These are phyloP conservation scores for Ramichloridium luteum DNA, from an alignment of 2,329 filamentous ascomycete species.

Conservation along the genomic window DNA sequence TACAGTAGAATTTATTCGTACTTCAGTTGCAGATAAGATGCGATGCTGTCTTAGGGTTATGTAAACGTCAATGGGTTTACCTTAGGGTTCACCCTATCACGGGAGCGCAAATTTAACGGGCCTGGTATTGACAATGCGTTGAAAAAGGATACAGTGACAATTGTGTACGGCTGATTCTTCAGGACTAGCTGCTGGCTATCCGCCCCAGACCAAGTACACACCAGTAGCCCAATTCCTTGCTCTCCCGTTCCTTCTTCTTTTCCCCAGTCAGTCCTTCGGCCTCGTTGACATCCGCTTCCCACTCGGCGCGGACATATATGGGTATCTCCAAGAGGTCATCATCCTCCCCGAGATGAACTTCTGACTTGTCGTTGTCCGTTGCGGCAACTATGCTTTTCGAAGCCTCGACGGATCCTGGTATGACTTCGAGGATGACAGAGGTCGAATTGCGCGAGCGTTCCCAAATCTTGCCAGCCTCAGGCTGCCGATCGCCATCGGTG, in stretches of 20 bases:
- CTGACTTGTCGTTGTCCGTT: slow-evolving; percentile 9
- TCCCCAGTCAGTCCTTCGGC: slow-evolving; percentile 21
- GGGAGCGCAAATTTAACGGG: too few relatives aligned
- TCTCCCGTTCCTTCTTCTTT: slow-evolving; percentile 56
- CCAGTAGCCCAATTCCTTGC: slow-evolving; percentile 89
- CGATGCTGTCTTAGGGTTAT: too few relatives aligned
- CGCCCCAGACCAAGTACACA: slow-evolving; percentile 79
- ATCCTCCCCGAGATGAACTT: slow-evolving; percentile 36
- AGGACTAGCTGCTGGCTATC: too few relatives aligned
- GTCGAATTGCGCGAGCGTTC: slow-evolving; percentile 90
- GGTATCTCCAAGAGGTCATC: slow-evolving; percentile 74
- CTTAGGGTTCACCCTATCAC: too few relatives aligned
- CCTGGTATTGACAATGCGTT: too few relatives aligned
- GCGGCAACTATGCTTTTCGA: slow-evolving; percentile 23
- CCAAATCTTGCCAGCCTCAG: slow-evolving; percentile 93
- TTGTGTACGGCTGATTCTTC: too few relatives aligned
- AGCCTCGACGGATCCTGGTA: slow-evolving; percentile 40
- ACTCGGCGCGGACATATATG: slow-evolving; percentile 84
- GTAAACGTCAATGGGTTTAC: too few relatives aligned
- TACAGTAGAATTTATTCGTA: too few relatives aligned
- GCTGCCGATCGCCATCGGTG: slow-evolving; percentile 44
- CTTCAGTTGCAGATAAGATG: too few relatives aligned
- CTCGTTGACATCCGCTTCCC: slow-evolving; percentile 54
- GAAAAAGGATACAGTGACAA: too few relatives aligned
- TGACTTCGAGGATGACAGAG: slow-evolving; percentile 80